Evolutionary conservation across 805 yeast species (phyloP).

Genomic region (Saturnispora serradocipensis): DNA sequence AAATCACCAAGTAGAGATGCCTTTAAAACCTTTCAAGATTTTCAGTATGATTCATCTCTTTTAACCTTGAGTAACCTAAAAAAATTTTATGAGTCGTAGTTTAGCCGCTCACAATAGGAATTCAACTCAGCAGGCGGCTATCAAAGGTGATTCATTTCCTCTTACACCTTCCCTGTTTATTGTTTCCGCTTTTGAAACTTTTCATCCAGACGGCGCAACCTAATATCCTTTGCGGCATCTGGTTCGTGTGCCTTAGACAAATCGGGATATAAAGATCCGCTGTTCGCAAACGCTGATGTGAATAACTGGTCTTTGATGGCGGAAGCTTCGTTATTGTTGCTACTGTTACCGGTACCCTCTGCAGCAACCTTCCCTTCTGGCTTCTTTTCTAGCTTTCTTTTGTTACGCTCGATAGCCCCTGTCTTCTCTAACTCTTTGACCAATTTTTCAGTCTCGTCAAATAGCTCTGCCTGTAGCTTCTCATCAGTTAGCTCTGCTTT

Average conservation of each 20-base stretch:
- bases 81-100: neutral
- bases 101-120: neutral
- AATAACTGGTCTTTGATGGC: slow-evolving; percentile 17
- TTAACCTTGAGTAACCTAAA: neutral
- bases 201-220: slow-evolving; percentile 19
- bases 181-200: slow-evolving; percentile 13
- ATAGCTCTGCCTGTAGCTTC: slow-evolving; percentile 52
- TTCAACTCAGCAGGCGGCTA: neutral
- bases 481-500: slow-evolving; percentile 55
- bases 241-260: slow-evolving; percentile 5
- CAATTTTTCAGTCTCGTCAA: slow-evolving; percentile 47
- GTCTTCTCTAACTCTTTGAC: slow-evolving; percentile 58
- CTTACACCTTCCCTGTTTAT: neutral
- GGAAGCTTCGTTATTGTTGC: neutral
- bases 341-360: neutral
- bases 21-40: neutral
- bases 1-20: neutral
- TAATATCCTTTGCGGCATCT: slow-evolving; percentile 12
- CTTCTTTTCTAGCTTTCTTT: slow-evolving; percentile 11
- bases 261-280: slow-evolving; percentile 9
- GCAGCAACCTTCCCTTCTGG: slow-evolving; percentile 1
- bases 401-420: slow-evolving; percentile 60
- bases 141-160: neutral
- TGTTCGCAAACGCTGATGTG: slow-evolving; percentile 19
- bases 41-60: neutral